phyloP scores from a whole-genome alignment of 768 basidiomycete genomes.

The Auriscalpium vulgare region DNA sequence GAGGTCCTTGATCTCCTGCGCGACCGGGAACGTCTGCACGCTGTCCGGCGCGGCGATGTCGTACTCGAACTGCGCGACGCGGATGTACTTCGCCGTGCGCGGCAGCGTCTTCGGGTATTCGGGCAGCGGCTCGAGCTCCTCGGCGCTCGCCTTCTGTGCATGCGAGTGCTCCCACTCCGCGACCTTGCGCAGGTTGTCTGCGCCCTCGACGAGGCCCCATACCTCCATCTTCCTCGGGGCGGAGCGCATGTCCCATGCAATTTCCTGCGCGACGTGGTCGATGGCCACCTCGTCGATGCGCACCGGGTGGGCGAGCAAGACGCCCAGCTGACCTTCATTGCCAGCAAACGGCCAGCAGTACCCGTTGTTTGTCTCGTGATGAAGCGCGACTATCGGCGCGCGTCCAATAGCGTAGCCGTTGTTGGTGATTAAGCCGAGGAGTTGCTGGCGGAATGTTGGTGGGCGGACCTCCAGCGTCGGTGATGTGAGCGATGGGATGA shows the following conservation, averaged over 20 bases:
- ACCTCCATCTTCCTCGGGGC: constrained; percentile 86
- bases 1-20: constrained; percentile 51
- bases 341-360: constrained; percentile 93
- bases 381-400: constrained; percentile 80
- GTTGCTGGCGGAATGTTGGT: constrained; percentile 35
- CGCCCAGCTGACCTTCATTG: constrained; percentile 70
- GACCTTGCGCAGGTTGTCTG: constrained; percentile 59
- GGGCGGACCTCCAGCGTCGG: constrained; percentile 66
- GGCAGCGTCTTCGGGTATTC: constrained; percentile 25
- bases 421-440: constrained; percentile 54
- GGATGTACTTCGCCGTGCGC: constrained; percentile 24
- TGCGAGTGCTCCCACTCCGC: constrained; percentile 34
- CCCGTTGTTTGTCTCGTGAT: constrained; percentile 76
- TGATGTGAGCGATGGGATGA: constrained; percentile 80
- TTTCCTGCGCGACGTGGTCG: constrained; percentile 80
- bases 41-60: constrained; percentile 32
- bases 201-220: constrained; percentile 83
- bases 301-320: constrained; percentile 60
- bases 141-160: constrained; percentile 20
- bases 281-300: constrained; percentile 64
- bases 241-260: constrained; percentile 72
- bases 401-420: constrained; percentile 57
- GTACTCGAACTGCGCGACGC: constrained; percentile 41
- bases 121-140: constrained; percentile 15
- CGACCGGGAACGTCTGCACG: constrained; percentile 44